A percentile compares a stretch with the other conserved stretches of the same genome.
Conservation (phyloP, 1,284 basidiomycete species). For the Melampsora americana region DNA sequence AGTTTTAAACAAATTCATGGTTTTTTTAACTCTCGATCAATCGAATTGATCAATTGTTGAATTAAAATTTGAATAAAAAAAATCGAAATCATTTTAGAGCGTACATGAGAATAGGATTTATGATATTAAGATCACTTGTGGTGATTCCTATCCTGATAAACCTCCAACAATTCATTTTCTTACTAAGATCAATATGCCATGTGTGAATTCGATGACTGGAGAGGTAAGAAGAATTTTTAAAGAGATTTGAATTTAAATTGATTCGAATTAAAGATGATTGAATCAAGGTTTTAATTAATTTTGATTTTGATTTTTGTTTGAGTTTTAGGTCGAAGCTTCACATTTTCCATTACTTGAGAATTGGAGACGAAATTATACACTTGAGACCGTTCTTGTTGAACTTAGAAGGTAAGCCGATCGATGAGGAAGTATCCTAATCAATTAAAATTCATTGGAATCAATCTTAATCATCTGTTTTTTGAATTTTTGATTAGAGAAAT, state of each 20-base stretch:
- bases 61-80: too few relatives aligned
- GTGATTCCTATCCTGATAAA: conserved; percentile 72
- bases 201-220: conserved; percentile 73
- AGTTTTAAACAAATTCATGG: too few relatives aligned
- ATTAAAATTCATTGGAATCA: too few relatives aligned
- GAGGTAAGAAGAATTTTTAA: conserved; percentile 54
- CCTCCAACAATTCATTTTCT: conserved; percentile 79
- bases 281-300: too few relatives aligned
- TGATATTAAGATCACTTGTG: conserved; percentile 86
- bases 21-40: too few relatives aligned
- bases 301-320: not conserved
- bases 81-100: conserved; percentile 63
- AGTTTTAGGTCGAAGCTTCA: conserved; percentile 64
- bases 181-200: conserved; percentile 91
- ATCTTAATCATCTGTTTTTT: not conserved
- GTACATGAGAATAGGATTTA: conserved; percentile 99
- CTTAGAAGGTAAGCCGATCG: conserved; percentile 77
- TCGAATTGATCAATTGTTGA: too few relatives aligned
- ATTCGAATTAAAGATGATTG: too few relatives aligned
- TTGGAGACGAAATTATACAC: conserved; percentile 72
- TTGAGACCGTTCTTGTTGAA: conserved; percentile 85
- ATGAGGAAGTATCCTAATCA: too few relatives aligned
- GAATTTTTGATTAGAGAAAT: conserved; percentile 9
- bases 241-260: too few relatives aligned
- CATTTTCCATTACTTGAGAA: conserved; percentile 68